Evolutionary conservation across 1,284 basidiomycete species (phyloP).

Genomic region (Athelia psychrophila): DNA sequence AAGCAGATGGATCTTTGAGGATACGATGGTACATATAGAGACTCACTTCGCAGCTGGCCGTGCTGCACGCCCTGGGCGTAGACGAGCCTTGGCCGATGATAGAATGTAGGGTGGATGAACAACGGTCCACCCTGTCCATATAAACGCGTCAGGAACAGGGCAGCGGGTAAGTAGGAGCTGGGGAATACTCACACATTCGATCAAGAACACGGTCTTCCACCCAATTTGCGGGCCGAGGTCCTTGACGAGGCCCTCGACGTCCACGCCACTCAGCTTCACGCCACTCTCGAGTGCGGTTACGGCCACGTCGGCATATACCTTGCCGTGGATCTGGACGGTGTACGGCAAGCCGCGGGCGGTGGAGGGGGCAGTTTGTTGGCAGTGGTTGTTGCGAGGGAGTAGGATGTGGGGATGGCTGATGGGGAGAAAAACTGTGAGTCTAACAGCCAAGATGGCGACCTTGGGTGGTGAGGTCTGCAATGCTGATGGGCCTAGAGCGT

Average conservation of each 20-base stretch:
- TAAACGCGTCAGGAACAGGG: too few species aligned
- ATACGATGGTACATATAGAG: slow-evolving; percentile 16
- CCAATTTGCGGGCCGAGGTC: slow-evolving; percentile 87
- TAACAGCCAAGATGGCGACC: too few species aligned
- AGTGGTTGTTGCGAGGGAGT: too few species aligned
- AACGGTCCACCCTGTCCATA: slow-evolving; percentile 85
- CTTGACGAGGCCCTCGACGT: slow-evolving; percentile 72
- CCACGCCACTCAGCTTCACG: slow-evolving; percentile 54
- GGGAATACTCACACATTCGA: slow-evolving; percentile 78
- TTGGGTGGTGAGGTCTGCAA: too few species aligned
- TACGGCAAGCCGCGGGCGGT: slow-evolving; percentile 54
- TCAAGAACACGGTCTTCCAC: slow-evolving; percentile 84
- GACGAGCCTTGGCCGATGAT: slow-evolving; percentile 65
- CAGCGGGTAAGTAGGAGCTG: neutral
- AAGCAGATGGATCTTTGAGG: slow-evolving; percentile 1
- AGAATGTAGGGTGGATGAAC: slow-evolving; percentile 88
- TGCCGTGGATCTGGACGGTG: slow-evolving; percentile 50
- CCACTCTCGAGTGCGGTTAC: slow-evolving; percentile 65
- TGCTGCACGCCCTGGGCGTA: slow-evolving; percentile 71
- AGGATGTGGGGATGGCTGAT: too few species aligned
- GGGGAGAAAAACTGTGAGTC: too few species aligned
- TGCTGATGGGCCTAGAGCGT: too few species aligned
- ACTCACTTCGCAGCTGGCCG: slow-evolving; percentile 78
- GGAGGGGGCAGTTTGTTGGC: too few species aligned
- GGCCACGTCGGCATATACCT: slow-evolving; percentile 42